These are phyloP conservation scores for Fusarium musae DNA, from an alignment of 2,329 filamentous ascomycete species.

Conservation along the genomic window DNA sequence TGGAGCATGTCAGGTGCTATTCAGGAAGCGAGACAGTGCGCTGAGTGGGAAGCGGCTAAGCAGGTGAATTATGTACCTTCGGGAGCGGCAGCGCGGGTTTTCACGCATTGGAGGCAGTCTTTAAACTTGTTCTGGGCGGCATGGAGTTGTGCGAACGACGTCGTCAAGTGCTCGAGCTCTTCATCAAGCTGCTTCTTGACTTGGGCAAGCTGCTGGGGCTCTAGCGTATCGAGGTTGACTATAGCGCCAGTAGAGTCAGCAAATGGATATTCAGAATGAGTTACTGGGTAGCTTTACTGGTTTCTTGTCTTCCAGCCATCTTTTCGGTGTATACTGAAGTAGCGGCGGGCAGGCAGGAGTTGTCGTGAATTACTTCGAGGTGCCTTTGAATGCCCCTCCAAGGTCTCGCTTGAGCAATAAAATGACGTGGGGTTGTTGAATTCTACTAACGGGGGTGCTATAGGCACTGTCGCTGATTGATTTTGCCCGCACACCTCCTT, in stretches of 20 bases:
- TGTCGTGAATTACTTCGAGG: conserved; percentile 7
- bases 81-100: conserved; percentile 51
- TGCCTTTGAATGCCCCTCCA: conserved; percentile 40
- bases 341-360: conserved; percentile 12
- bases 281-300: conserved; percentile 34
- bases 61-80: conserved; percentile 42
- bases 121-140: conserved; percentile 91
- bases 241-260: conserved; percentile 9
- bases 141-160: conserved; percentile 89
- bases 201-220: conserved; percentile 84
- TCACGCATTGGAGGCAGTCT: conserved; percentile 85
- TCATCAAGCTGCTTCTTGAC: conserved; percentile 97
- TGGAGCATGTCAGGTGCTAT: conserved; percentile 28
- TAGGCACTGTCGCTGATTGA: neutral
- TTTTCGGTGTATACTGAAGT: conserved; percentile 31
- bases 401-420: conserved; percentile 45
- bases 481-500: neutral
- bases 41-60: neutral
- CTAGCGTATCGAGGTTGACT: conserved; percentile 79
- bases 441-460: conserved; percentile 47
- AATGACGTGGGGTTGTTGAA: conserved; percentile 47
- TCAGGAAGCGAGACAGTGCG: neutral
- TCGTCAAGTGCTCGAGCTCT: conserved; percentile 93
- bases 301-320: conserved; percentile 51
- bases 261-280: neutral